phyloP scores from a whole-genome alignment of 2,329 filamentous ascomycete species.

The Cryphonectria nitschkei region DNA sequence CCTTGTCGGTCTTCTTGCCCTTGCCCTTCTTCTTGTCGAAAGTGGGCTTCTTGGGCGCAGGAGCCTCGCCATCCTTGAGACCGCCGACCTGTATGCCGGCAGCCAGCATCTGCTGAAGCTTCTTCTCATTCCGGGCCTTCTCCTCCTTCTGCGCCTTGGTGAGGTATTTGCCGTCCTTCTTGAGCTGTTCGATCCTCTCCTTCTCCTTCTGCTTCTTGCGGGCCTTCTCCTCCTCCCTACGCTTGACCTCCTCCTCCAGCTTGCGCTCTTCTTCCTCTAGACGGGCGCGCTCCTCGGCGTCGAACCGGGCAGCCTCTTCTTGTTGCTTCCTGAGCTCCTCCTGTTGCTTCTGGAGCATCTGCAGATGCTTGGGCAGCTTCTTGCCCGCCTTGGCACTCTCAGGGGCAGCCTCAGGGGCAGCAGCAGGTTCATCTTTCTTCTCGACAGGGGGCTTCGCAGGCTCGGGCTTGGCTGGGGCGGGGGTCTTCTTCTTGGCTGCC shows the following conservation, averaged over 20 bases:
- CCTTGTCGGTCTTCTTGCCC: constrained; percentile 59
- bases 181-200: constrained; percentile 83
- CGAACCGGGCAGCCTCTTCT: constrained; percentile 63
- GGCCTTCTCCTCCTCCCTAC: constrained; percentile 72
- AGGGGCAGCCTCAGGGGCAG: constrained; percentile 38
- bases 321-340: constrained; percentile 70
- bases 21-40: constrained; percentile 73
- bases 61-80: constrained; percentile 54
- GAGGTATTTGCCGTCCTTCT: constrained; percentile 84
- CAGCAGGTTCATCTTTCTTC: constrained; percentile 49
- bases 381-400: constrained; percentile 61
- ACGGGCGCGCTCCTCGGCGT: constrained; percentile 57
- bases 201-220: constrained; percentile 85
- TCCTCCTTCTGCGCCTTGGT: constrained; percentile 86
- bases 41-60: constrained; percentile 66
- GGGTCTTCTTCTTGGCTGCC: constrained; percentile 83
- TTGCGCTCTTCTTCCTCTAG: constrained; percentile 67
- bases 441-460: constrained; percentile 56
- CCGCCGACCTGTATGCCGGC: constrained; percentile 75
- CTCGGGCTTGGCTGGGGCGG: constrained; percentile 53
- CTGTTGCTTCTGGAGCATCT: constrained; percentile 79
- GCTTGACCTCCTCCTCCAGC: constrained; percentile 69
- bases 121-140: constrained; percentile 76
- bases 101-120: constrained; percentile 83
- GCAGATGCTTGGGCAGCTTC: constrained; percentile 79